Percentiles rank a stretch among this genome's conserved stretches.
Evolutionary conservation across 1,139 yeast species (phyloP).

Genomic region (Magnusiomyces paraingens): DNA sequence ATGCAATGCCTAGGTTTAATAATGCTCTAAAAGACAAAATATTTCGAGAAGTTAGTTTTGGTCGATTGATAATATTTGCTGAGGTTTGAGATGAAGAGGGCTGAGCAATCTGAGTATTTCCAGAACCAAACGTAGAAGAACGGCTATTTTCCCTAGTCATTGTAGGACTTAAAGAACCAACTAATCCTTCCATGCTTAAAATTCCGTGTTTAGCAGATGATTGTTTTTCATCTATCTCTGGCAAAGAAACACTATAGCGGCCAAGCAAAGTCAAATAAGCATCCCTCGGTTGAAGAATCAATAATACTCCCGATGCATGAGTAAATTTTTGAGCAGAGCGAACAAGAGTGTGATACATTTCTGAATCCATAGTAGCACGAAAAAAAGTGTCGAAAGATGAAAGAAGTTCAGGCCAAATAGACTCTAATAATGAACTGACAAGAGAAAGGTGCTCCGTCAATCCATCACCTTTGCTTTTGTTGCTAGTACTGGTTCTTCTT

Average conservation of each 20-base stretch:
- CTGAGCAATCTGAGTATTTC: constrained; percentile 2
- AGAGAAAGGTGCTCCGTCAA: constrained; percentile 27
- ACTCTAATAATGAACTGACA: constrained; percentile 32
- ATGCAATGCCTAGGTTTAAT: constrained; percentile 64
- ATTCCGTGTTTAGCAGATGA: constrained; percentile 26
- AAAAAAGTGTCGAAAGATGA: constrained; percentile 47
- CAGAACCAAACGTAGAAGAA: background rate
- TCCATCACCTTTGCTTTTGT: background rate
- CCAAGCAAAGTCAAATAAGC: constrained; percentile 55
- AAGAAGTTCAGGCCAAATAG: constrained; percentile 41
- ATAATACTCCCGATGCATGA: constrained; percentile 76
- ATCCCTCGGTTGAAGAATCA: constrained; percentile 50
- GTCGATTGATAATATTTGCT: background rate
- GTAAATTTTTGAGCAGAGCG: constrained; percentile 73
- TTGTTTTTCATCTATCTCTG: constrained; percentile 32
- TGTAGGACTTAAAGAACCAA: constrained; percentile 49
- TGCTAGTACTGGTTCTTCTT: constrained; percentile 13
- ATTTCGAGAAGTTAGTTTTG: constrained; percentile 46
- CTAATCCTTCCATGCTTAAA: constrained; percentile 56
- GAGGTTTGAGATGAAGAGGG: background rate
- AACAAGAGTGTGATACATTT: constrained; percentile 53
- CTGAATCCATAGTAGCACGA: constrained; percentile 62
- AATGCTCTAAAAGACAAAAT: constrained; percentile 74
- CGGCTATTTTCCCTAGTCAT: constrained; percentile 16
- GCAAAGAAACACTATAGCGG: constrained; percentile 41